These are phyloP conservation scores for Aureobasidium namibiae DNA, from an alignment of 2,329 filamentous ascomycete species.

Conservation along the genomic window DNA sequence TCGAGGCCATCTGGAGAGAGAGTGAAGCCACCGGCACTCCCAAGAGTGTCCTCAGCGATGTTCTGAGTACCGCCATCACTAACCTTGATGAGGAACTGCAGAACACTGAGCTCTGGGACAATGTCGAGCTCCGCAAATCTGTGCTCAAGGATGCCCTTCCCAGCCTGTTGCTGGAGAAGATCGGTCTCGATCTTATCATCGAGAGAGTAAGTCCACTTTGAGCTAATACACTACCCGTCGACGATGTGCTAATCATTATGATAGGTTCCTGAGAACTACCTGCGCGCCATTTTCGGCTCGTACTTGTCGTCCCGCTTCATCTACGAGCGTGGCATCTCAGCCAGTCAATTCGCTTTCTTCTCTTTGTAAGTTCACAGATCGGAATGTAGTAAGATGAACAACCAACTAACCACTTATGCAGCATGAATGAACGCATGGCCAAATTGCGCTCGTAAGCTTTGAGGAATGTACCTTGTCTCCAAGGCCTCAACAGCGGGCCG, in stretches of 20 bases:
- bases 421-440: constrained; percentile 42
- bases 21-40: constrained; percentile 71
- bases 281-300: constrained; percentile 91
- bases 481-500: background rate
- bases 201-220: constrained; percentile 51
- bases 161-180: constrained; percentile 73
- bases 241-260: background rate
- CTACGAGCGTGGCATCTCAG: constrained; percentile 86
- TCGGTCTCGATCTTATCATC: constrained; percentile 83
- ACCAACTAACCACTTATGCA: background rate
- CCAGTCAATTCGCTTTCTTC: constrained; percentile 96
- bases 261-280: constrained; percentile 78
- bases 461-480: background rate
- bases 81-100: constrained; percentile 93
- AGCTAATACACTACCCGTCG: background rate
- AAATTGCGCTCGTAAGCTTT: constrained; percentile 20
- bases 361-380: constrained; percentile 11
- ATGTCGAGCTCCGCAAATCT: constrained; percentile 65
- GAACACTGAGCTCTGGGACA: constrained; percentile 83
- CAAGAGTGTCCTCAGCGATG: constrained; percentile 83
- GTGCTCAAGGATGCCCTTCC: constrained; percentile 83
- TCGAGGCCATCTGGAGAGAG: constrained; percentile 97
- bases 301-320: constrained; percentile 94
- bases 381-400: background rate
- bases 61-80: constrained; percentile 87